Percentiles rank a stretch among this genome's conserved stretches.
Evolutionary conservation across 78 protist genomes (phyloP).

Genomic region (Dictyostelium purpureum): DNA sequence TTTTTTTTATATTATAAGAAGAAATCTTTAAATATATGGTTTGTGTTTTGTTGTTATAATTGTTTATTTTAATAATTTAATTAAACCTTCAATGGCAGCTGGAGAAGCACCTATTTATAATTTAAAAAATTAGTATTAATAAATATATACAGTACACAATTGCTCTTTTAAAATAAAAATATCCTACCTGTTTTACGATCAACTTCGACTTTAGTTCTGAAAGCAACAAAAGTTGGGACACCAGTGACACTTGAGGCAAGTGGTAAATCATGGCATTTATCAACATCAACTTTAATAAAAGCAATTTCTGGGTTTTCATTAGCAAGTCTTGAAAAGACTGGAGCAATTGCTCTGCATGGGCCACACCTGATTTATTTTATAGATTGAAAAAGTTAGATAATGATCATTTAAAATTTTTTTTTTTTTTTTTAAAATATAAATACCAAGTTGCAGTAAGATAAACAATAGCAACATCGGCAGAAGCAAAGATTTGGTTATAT

Average conservation of each 20-base stretch:
- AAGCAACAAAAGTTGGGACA: conserved; percentile 14
- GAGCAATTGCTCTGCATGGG: conserved; percentile 29
- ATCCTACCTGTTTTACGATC: too few relatives aligned
- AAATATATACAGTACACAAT: too few relatives aligned
- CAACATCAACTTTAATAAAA: conserved; percentile 28
- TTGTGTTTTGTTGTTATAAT: too few relatives aligned
- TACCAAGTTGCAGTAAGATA: conserved; percentile 31
- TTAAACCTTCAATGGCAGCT: too few relatives aligned
- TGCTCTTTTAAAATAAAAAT: too few relatives aligned
- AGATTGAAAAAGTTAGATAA: neutral
- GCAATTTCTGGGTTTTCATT: neutral
- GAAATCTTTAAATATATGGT: too few relatives aligned
- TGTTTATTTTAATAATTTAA: too few relatives aligned
- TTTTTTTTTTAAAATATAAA: neutral
- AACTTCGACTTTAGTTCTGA: neutral
- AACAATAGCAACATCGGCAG: neutral
- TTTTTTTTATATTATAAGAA: too few relatives aligned
- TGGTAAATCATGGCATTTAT: neutral
- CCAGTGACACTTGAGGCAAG: neutral
- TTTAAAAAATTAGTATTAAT: too few relatives aligned
- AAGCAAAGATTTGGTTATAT: neutral
- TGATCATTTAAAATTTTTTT: neutral
- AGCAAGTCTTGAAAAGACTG: neutral
- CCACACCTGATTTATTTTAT: neutral
- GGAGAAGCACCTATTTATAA: too few relatives aligned